A percentile compares a stretch with the other conserved stretches of the same genome.
Evolutionary conservation across 306 rosid species (phyloP).

Genomic region (Potentilla sterilis): DNA sequence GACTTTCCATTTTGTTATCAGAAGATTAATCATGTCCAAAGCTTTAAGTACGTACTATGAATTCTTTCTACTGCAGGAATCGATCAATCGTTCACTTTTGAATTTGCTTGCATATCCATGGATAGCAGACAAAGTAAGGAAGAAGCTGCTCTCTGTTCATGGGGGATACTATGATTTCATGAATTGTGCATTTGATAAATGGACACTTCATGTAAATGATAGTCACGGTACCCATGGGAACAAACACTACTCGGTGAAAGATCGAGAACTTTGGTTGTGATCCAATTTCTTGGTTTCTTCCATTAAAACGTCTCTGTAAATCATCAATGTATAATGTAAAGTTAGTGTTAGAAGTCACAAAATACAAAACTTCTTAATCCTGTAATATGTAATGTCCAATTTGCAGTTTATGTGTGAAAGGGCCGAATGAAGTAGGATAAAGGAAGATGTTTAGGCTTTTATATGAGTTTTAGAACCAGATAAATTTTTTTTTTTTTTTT

Average conservation of each 20-base stretch:
- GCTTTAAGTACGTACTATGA: background rate
- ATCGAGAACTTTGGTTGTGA: conserved; percentile 55
- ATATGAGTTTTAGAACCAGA: background rate
- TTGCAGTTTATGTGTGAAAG: background rate
- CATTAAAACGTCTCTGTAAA: background rate
- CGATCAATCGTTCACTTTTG: conserved; percentile 60
- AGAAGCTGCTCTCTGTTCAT: conserved; percentile 54
- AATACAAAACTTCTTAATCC: background rate
- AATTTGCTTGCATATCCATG: conserved; percentile 82
- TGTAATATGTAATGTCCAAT: background rate
- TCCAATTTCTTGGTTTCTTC: conserved; percentile 14
- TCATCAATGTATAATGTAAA: background rate
- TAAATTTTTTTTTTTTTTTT: no score
- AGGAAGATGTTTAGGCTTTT: no score
- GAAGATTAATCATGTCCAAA: background rate
- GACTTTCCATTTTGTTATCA: background rate
- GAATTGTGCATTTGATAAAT: conserved; percentile 82
- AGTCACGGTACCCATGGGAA: conserved; percentile 16
- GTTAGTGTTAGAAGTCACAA: background rate
- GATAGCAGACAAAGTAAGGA: conserved; percentile 68
- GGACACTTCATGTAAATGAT: conserved; percentile 63
- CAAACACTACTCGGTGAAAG: conserved; percentile 37
- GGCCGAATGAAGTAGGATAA: background rate
- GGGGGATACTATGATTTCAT: conserved; percentile 77
- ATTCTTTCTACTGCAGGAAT: conserved; percentile 55